phyloP scores from a whole-genome alignment of 306 rosid species.

The Biancaea sappan region DNA sequence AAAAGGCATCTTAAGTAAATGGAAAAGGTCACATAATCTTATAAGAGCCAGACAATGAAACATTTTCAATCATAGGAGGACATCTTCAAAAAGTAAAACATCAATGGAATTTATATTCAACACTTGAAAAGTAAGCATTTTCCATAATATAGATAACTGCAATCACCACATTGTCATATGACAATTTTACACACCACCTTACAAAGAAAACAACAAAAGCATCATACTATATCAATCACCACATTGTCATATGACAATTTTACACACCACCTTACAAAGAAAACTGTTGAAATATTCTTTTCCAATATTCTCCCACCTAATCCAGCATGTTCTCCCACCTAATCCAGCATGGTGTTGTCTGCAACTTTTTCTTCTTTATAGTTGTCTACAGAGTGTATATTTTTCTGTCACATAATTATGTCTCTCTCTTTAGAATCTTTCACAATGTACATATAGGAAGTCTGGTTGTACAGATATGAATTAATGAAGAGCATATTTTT shows the following conservation, averaged over 20 bases:
- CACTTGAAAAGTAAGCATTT: conserved; percentile 11
- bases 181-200: conserved; percentile 10
- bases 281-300: too few species aligned
- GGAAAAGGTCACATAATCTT: background rate
- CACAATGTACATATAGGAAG: too few species aligned
- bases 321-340: too few species aligned
- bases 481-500: too few species aligned
- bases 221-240: background rate
- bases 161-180: background rate
- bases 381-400: too few species aligned
- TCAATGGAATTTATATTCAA: background rate
- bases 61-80: background rate
- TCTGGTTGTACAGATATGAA: too few species aligned
- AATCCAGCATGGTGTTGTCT: too few species aligned
- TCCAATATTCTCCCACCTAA: too few species aligned
- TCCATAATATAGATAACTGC: background rate
- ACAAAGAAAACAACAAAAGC: background rate
- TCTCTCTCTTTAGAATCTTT: too few species aligned
- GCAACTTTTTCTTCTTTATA: too few species aligned
- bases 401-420: too few species aligned
- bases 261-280: background rate
- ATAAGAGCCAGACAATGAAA: background rate
- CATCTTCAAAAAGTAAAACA: background rate
- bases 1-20: conserved; percentile 11
- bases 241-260: background rate